Base-by-base conservation (phyloP, 176 grass and related monocot genomes). In the Pharus latifolius region DNA sequence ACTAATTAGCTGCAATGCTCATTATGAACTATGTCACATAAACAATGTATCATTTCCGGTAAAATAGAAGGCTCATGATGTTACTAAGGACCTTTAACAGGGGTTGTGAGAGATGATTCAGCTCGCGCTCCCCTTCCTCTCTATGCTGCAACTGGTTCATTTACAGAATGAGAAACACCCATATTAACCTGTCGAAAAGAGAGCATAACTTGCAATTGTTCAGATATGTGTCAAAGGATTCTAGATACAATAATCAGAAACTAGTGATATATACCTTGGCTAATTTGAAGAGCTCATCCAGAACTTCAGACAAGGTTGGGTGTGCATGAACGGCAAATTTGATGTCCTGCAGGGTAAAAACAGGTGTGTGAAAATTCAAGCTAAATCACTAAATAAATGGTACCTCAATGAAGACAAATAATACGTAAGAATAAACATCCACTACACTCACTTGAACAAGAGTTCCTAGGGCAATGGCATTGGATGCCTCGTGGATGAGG, bases 401-500 rank as follows among this genome's bases (percentile, higher is more conserved):
- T 24, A 8, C n/a, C 19, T 4, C n/a, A 18, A 13, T 5, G 66
- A 26, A 48, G 0, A 18, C 0, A 3, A 1, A 37, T 56, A n/a
- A 23, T 4, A 49, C n/a, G n/a, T n/a, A 43, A 52, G 22, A 6
- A 46, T 14, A 74, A 55, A 69, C 27, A 12, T 34, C 19, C 63
- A 17, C 6, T 60, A 76, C 34, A 72, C 70, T 80, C 67, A 98
- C 94, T 74, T 91, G 89, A 37, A 98, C 46, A 53, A 66, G 37
- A 60, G 87, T 98, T 71, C 95, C 90, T 74, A 93, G 57, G 59
- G 90, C 95, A 27, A 93, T 93, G 31, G 95, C 90, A 83, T 98
- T 98, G 20, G 95, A 98, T 3, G 95, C 87, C 63, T 98, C 87
- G 2, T 98, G 84, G 73, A 98, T 98, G 38, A 98, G 95, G 69